phyloP scores from a whole-genome alignment of 495 filamentous ascomycete species.

The Tetracladium marchalianum region DNA sequence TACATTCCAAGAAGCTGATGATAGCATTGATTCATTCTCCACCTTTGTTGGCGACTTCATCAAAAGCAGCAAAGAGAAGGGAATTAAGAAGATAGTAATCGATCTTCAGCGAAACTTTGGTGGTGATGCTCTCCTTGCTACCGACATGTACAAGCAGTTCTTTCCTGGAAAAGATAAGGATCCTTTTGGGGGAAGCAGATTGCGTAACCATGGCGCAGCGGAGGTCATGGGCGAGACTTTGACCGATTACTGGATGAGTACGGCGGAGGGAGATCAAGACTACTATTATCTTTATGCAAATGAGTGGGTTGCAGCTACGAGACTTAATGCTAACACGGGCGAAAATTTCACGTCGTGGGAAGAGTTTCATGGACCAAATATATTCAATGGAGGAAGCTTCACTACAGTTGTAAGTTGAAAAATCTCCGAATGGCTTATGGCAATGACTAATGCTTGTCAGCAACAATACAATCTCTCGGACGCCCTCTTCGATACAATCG shows the following conservation, averaged over 20 bases:
- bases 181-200: constrained; percentile 33
- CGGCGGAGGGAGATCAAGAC: constrained; percentile 12
- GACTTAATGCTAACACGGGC: constrained; percentile 33
- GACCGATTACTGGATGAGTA: constrained; percentile 24
- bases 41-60: constrained; percentile 33
- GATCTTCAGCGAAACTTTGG: constrained; percentile 41
- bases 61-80: constrained; percentile 21
- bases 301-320: constrained; percentile 33
- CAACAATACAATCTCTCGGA: constrained; percentile 41
- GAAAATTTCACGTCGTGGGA: constrained; percentile 41
- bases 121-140: constrained; percentile 28
- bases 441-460: constrained; percentile 1
- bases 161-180: constrained; percentile 34
- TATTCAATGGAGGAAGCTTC: constrained; percentile 32
- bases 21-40: constrained; percentile 26
- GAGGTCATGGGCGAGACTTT: constrained; percentile 34
- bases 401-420: constrained; percentile 25
- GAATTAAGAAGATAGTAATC: constrained; percentile 36
- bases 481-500: constrained; percentile 26
- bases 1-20: constrained; percentile 29
- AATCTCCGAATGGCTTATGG: neutral
- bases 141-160: constrained; percentile 41
- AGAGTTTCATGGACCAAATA: constrained; percentile 40
- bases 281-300: constrained; percentile 18
- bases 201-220: constrained; percentile 30